These are phyloP conservation scores for Ceratocystiopsis brevicomis DNA, from an alignment of 2,329 filamentous ascomycete species.

Conservation along the genomic window DNA sequence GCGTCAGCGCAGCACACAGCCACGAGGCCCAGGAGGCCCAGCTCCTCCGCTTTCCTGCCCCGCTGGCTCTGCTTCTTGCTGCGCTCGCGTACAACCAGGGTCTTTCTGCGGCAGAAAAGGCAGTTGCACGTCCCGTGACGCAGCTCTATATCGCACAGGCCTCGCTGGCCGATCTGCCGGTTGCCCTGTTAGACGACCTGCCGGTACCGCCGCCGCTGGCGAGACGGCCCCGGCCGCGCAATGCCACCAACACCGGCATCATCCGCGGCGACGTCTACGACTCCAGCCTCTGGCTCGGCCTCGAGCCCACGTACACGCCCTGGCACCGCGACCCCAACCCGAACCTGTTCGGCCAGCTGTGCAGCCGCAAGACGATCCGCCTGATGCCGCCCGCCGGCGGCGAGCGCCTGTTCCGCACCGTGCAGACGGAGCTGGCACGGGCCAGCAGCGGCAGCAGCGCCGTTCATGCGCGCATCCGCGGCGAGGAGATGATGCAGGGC, in stretches of 20 bases:
- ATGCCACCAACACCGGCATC: not conserved
- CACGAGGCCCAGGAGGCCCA: conserved; percentile 6
- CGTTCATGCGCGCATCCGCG: conserved; percentile 34
- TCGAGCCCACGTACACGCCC: conserved; percentile 73
- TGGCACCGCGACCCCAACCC: conserved; percentile 87
- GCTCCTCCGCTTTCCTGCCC: conserved; percentile 39
- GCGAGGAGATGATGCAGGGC: conserved; percentile 83
- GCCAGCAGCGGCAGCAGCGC: not conserved
- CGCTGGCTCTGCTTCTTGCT: conserved; percentile 45
- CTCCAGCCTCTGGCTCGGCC: conserved; percentile 74
- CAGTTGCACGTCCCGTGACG: conserved; percentile 5
- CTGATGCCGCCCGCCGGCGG: conserved; percentile 49
- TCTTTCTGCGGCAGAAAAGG: not conserved
- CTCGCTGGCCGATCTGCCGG: conserved; percentile 49
- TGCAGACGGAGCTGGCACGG: conserved; percentile 23
- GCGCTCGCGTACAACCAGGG: conserved; percentile 28
- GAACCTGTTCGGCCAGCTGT: conserved; percentile 76
- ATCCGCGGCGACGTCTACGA: conserved; percentile 64
- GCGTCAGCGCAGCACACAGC: conserved; percentile 3
- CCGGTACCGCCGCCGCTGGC: conserved; percentile 46
- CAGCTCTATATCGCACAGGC: conserved; percentile 78
- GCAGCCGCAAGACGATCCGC: conserved; percentile 53
- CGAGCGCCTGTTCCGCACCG: conserved; percentile 37
- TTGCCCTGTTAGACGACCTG: conserved; percentile 41
- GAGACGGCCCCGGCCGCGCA: conserved; percentile 25